phyloP scores from a whole-genome alignment of 2,329 filamentous ascomycete genomes.

The Colletotrichum lentis region DNA sequence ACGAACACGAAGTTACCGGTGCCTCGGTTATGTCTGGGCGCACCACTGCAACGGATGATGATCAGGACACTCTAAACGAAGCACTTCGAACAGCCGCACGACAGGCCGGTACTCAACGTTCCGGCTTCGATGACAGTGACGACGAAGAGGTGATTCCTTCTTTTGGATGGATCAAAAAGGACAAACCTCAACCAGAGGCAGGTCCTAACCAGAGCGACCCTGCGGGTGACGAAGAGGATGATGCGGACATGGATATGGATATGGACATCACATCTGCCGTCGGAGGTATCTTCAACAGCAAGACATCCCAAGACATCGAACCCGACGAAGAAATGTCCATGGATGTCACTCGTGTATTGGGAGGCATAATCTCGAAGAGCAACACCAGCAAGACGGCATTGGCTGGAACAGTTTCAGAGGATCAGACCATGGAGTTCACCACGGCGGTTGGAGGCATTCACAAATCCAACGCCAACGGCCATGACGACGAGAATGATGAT shows the following conservation, averaged over 20 bases:
- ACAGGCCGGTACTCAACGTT: constrained; percentile 76
- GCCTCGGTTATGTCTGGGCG: constrained; percentile 71
- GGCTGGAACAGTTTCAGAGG: constrained; percentile 47
- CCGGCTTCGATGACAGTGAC: constrained; percentile 56
- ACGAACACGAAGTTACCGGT: constrained; percentile 78
- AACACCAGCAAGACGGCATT: constrained; percentile 12
- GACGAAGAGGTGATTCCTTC: constrained; percentile 78
- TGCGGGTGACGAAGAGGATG: constrained; percentile 42
- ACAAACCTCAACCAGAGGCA: constrained; percentile 45
- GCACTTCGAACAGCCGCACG: constrained; percentile 78
- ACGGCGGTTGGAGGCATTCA: constrained; percentile 77
- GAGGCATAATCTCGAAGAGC: constrained; percentile 72
- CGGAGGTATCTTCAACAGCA: constrained; percentile 58
- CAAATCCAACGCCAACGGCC: constrained; percentile 42
- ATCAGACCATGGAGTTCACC: constrained; percentile 87
- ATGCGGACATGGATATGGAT: constrained; percentile 57
- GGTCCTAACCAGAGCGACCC: constrained; percentile 58
- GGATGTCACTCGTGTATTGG: constrained; percentile 88
- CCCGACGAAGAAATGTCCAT: constrained; percentile 82
- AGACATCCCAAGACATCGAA: constrained; percentile 51
- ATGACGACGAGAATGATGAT: constrained; percentile 54
- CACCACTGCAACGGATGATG: constrained; percentile 61
- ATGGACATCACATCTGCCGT: constrained; percentile 67
- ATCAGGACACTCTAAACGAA: constrained; percentile 76
- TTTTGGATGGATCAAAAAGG: constrained; percentile 77